Base-by-base conservation (phyloP, 768 basidiomycete species). In the Daedaleopsis sinensis region DNA sequence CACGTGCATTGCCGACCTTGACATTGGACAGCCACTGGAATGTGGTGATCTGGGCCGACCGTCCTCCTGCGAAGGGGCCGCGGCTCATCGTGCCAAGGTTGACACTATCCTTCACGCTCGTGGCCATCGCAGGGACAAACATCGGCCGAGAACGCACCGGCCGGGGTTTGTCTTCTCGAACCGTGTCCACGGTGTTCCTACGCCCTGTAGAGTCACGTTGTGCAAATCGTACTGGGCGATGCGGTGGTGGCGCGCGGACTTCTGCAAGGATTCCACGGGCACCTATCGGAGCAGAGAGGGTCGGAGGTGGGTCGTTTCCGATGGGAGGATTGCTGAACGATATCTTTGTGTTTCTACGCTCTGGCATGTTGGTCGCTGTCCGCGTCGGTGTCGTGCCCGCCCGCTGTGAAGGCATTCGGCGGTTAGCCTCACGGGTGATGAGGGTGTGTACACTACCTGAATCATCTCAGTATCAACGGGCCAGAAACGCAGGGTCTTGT, bases 401-500 rank as follows among this genome's bases (percentile, higher is more conserved):
- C 59, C 65, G 69, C 74, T 76, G 35, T 1, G 10, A 23, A n/a
- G 9, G 12, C 21, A 1, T 51, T 19, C 50, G 27, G 1, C n/a
- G 9, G 4, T 18, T 2, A 19, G 11, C n/a, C n/a, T n/a, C 16
- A 11, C 27, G n/a, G 38, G 18, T 24, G 24, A 16, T 18, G 19
- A 18, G 11, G 19, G 9, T 18, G 42, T 10, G 48, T 15, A 37
- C 39, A 77, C 43, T 65, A 85, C 93, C 80, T 89, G 82, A 78
- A 91, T 85, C 42, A 81, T 81, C 37, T 90, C 87, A 1, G 78
- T 73, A 56, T 87, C 85, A 2, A 98, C 82, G 0, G 94, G 96
- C 92, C 94, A 96, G 70, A 98, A 91, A 15, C 94, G 80, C 37
- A 99, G 74, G 0, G 92, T 95, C 19, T 93, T 84, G 70, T 98